These are phyloP conservation scores for Wallacemonas sp. DNA, from an alignment of 208 protist genomes.

Conservation along the genomic window DNA sequence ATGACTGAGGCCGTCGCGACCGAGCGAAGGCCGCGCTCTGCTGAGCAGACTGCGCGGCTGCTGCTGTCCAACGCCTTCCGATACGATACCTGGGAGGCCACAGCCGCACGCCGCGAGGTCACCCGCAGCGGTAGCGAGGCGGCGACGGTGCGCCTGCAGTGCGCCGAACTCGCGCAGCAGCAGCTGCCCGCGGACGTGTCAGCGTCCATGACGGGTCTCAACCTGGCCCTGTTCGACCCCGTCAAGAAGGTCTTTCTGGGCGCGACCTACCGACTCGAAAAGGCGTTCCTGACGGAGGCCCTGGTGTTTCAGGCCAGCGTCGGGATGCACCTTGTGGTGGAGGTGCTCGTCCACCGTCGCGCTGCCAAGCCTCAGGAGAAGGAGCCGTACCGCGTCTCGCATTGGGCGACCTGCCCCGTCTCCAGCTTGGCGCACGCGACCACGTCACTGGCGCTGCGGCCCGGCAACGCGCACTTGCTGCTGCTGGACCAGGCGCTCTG, in stretches of 20 bases:
- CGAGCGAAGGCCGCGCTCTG: conserved; percentile 49
- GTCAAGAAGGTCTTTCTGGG: conserved; percentile 61
- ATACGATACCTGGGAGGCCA: conserved; percentile 85
- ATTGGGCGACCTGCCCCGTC: conserved; percentile 60
- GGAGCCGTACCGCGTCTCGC: conserved; percentile 42
- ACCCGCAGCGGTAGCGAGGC: conserved; percentile 33
- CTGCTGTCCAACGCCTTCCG: conserved; percentile 85
- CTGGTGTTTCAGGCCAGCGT: conserved; percentile 62
- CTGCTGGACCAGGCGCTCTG: conserved; percentile 53
- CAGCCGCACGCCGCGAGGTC: conserved; percentile 36
- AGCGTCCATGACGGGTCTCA: conserved; percentile 44
- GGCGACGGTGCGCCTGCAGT: conserved; percentile 42
- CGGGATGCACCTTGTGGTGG: conserved; percentile 62
- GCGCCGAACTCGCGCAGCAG: conserved; percentile 29
- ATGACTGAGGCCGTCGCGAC: neutral
- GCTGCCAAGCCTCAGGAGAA: conserved; percentile 22
- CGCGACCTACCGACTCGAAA: conserved; percentile 55
- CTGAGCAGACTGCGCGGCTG: conserved; percentile 81
- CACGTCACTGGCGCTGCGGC: conserved; percentile 29
- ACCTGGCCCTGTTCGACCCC: conserved; percentile 74
- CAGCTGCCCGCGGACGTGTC: conserved; percentile 19
- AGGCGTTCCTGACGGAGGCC: conserved; percentile 27
- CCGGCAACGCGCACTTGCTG: conserved; percentile 78
- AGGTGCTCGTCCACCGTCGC: conserved; percentile 50
- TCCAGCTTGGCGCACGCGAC: conserved; percentile 21